Base-by-base conservation (phyloP, 768 basidiomycete genomes). In the Hydnum rufescens region DNA sequence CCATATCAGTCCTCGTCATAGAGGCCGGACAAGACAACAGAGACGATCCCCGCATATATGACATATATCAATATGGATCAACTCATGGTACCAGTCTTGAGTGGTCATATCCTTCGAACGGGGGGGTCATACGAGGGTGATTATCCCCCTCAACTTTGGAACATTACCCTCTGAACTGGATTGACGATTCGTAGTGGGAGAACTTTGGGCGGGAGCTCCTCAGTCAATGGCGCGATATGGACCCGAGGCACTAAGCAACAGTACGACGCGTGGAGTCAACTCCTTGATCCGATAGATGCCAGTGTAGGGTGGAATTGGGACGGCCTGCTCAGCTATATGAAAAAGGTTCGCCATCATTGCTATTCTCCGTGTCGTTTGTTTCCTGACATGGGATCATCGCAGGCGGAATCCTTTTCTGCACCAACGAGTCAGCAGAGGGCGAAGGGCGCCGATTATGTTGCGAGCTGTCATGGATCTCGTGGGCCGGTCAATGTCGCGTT, bases 401-500 rank as follows among this genome's bases (percentile, higher is more conserved):
- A 60, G 60, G 53, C 58, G 32, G 62, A 61, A 56, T 54, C 18
- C 2, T 62, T 61, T 52, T 54, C 55, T 18, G 36, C 58, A 1
- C 63, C 62, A 3, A 61, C 59, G 32, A 53, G 51, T 43, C 54
- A 55, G 4, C 60, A 63, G 53, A 30, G 56, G 29, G 49, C 58
- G 31, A 57, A 63, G 46, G 66, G 67, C 54, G 59, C 63, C 19
- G 55, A 57, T 28, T 71, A 61, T 4, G 65, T 73, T 53, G 60
- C 64, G 1, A 64, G 64, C 4, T 76, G 73, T 57, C 75, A 78
- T 57, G 75, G 74, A 4, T 68, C 64, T 22, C 51, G 62, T 1
- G 76, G 76, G 0, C 75, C 75, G 2, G 69, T 78, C 1, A 72
- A 74, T 55, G 73, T 74, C 70, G 13, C 70, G 68, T 59, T 60